Base-by-base conservation (phyloP, 208 protist species). In the Endotrypanum monterogeii region DNA sequence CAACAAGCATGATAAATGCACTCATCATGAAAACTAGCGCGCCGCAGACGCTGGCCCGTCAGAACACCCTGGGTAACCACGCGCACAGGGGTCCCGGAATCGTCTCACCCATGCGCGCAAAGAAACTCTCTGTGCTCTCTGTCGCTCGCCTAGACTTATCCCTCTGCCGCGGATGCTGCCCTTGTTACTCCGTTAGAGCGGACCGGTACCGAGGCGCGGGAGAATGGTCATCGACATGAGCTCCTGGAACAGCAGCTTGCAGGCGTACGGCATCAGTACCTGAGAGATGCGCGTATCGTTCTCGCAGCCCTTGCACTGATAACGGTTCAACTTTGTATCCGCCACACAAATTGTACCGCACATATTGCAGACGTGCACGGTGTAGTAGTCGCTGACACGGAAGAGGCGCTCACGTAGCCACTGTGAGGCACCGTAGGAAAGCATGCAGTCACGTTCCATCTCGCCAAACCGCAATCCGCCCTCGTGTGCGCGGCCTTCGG, bases 371-470 rank as follows among this genome's bases (percentile, higher is more conserved):
- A 99, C 88, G 73, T 98, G 84, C 11, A 98, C 96, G 3, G 88
- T 86, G 87, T 98, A 99, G 20, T 94, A 85, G 89, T 99, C 99
- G 32, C 93, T 98, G 20, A 91, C 94, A 30, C 98, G 79, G 90
- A 99, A 98, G 12, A 99, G 90, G 9, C 99, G 87, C 88, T 99
- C 99, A 44, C 98, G 92, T 23, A 99, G 85, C 46, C 99, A 93
- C 75, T 94, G 86, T 52, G 92, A 89, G 14, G 98, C 90, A 58
- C 99, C 98, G 84, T 99, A 99, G 39, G 94, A 93, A 55, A 99
- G 89, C 80, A 99, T 95, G 89, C 99, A 99, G 90, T 99, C 99
- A 48, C 99, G 87, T 83, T 99, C 99, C 99, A 99, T 99, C 90
- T 99, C 99, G 44, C 99, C 99, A n/a, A 99, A 87, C 63, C 99